phyloP scores from a whole-genome alignment of 768 basidiomycete species.

The Gloeopeniophorella convolvens region DNA sequence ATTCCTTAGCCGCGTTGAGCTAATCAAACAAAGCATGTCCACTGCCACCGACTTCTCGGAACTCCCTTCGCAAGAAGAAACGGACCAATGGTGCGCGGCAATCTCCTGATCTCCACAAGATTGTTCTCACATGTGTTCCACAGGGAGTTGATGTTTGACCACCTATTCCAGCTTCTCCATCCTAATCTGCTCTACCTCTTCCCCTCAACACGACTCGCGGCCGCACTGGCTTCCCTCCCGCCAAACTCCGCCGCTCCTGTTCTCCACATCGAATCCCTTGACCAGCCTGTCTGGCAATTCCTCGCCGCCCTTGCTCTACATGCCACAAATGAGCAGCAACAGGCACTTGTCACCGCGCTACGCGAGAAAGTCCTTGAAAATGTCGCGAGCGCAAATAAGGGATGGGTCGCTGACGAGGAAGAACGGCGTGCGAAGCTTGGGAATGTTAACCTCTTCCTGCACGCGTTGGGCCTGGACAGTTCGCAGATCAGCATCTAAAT shows the following conservation, averaged over 20 bases:
- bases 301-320: slow-evolving; percentile 84
- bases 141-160: slow-evolving; percentile 86
- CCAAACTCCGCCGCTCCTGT: slow-evolving; percentile 34
- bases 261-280: slow-evolving; percentile 52
- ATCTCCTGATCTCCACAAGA: background rate
- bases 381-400: slow-evolving; percentile 71
- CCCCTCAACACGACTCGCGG: slow-evolving; percentile 75
- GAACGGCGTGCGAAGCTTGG: slow-evolving; percentile 68
- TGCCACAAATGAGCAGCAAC: slow-evolving; percentile 82
- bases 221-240: slow-evolving; percentile 28
- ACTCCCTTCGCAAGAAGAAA: slow-evolving; percentile 62
- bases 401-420: slow-evolving; percentile 71
- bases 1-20: slow-evolving; percentile 88
- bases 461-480: slow-evolving; percentile 66
- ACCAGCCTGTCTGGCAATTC: slow-evolving; percentile 95
- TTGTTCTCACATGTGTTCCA: background rate
- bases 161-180: slow-evolving; percentile 73
- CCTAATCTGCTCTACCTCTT: slow-evolving; percentile 77
- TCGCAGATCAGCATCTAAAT: slow-evolving; percentile 49
- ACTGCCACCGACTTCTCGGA: slow-evolving; percentile 49
- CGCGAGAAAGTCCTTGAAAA: slow-evolving; percentile 94
- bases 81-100: slow-evolving; percentile 66
- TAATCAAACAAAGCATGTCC: slow-evolving; percentile 69
- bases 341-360: slow-evolving; percentile 73
- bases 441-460: slow-evolving; percentile 89